These are phyloP conservation scores for Chaetomium fimeti DNA, from an alignment of 495 filamentous ascomycete genomes.

Conservation along the genomic window DNA sequence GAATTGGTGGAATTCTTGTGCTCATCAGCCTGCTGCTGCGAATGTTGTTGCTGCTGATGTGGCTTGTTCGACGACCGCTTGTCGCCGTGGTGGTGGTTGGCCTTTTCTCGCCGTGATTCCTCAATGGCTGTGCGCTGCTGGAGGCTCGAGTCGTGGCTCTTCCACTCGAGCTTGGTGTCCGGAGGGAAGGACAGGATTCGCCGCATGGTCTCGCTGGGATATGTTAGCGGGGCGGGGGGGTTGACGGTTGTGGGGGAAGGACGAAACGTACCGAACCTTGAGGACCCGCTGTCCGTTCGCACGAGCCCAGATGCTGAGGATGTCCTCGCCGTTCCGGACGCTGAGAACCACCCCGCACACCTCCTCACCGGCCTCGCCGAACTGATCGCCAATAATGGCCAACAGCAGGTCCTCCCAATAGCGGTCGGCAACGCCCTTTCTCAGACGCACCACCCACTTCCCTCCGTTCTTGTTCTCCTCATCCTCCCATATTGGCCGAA, in stretches of 20 bases:
- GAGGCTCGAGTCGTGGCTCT: conserved; percentile 82
- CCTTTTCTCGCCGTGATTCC: conserved; percentile 77
- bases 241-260: background rate
- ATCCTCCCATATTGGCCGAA: conserved; percentile 97
- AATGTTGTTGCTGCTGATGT: conserved; percentile 32
- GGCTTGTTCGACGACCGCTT: conserved; percentile 40
- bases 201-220: conserved; percentile 81
- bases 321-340: conserved; percentile 92
- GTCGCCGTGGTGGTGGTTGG: conserved; percentile 47
- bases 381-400: conserved; percentile 91
- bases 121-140: conserved; percentile 78
- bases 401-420: conserved; percentile 97
- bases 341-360: conserved; percentile 93
- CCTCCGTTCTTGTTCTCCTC: conserved; percentile 93
- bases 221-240: conserved; percentile 15
- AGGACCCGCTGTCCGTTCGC: conserved; percentile 89
- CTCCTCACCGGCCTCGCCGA: conserved; percentile 88
- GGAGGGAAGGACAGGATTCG: conserved; percentile 77
- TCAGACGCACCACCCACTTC: conserved; percentile 94
- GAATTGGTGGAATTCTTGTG: conserved; percentile 22
- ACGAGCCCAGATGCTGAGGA: conserved; percentile 95
- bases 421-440: conserved; percentile 93
- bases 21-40: conserved; percentile 31
- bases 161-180: conserved; percentile 91
- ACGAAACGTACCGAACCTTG: conserved; percentile 77